Evolutionary conservation across 108 stramenopile genomes (phyloP), one percentile per base, ranked within the genome.

Genomic region (Fistulifera pelliculosa): DNA sequence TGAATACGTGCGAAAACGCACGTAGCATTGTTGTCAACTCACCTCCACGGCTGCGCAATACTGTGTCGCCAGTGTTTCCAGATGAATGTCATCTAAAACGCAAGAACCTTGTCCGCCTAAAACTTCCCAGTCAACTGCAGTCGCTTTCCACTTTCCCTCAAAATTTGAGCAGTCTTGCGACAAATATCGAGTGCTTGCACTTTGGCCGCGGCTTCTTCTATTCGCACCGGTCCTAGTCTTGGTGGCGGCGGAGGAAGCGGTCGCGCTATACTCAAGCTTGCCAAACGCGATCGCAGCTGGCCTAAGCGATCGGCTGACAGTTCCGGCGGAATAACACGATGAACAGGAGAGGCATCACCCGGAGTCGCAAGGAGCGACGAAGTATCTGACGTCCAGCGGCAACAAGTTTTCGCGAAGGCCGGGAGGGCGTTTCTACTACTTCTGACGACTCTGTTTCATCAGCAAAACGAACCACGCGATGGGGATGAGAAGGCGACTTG

Each of bases 11-110:
- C n/a, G n/a, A n/a, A n/a, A n/a, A n/a, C n/a, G n/a, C n/a, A n/a
- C n/a, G 27, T 2, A 14, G 50, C 7, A 22, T 14, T 21, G 4
- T 21, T 8, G 18, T 27, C 24, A 44, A 49, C 69, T 38, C 35
- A 73, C 72, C 66, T 83, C 87, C 13, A 84, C 80, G 2, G 51
- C 66, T 28, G 79, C 64, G 49, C 87, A 89, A 67, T 89, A 89
- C 11, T 81, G 81, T 44, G 62, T 50, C 19, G 83, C 70, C 69
- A 89, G 67, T 25, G 69, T 58, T 31, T 89, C 87, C 48, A 88
- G 49, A 35, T 58, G 61, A 28, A 58, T 35, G 7, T 63, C 70
- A 21, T 76, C 60, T 13, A 56, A 22, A 53, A 48, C 22, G 41
- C 19, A 11, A 45, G 38, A 56, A 60, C 48, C 40, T 28, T 18